Evolutionary conservation across 2,329 filamentous ascomycete species (phyloP).

Genomic region (Hymenoscyphus albidus): DNA sequence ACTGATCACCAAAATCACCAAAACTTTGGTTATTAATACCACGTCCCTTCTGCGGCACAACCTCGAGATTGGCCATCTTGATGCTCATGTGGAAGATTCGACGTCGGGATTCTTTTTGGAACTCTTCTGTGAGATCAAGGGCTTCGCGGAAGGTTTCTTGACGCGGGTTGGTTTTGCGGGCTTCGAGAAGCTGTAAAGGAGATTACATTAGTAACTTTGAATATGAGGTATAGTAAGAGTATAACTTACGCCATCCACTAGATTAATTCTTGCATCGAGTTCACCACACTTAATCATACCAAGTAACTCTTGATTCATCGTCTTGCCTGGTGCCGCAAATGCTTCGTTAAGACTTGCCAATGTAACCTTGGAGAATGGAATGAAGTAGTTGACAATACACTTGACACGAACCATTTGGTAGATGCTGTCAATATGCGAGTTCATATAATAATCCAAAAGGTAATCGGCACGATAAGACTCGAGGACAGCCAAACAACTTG

Average conservation of each 20-base stretch:
- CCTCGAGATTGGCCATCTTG: slow-evolving; percentile 69
- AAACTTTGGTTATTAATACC: background rate
- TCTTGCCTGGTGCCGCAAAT: slow-evolving; percentile 62
- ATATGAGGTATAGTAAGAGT: background rate
- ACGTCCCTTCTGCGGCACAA: slow-evolving; percentile 36
- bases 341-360: slow-evolving; percentile 72
- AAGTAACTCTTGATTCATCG: slow-evolving; percentile 71
- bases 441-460: slow-evolving; percentile 82
- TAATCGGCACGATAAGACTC: slow-evolving; percentile 82
- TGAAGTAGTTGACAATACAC: slow-evolving; percentile 89
- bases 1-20: too few species aligned
- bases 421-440: slow-evolving; percentile 65
- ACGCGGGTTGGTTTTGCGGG: slow-evolving; percentile 63
- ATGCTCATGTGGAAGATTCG: slow-evolving; percentile 76
- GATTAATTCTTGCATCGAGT: slow-evolving; percentile 77
- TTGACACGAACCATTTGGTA: slow-evolving; percentile 78
- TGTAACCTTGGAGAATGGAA: slow-evolving; percentile 84
- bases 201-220: slow-evolving; percentile 15
- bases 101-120: slow-evolving; percentile 71
- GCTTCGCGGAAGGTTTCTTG: slow-evolving; percentile 66
- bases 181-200: slow-evolving; percentile 60
- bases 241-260: slow-evolving; percentile 64
- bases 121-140: slow-evolving; percentile 63
- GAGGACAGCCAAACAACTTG: slow-evolving; percentile 75
- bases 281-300: slow-evolving; percentile 69